phyloP scores from a whole-genome alignment of 768 basidiomycete genomes.

The Mycena belliarum region DNA sequence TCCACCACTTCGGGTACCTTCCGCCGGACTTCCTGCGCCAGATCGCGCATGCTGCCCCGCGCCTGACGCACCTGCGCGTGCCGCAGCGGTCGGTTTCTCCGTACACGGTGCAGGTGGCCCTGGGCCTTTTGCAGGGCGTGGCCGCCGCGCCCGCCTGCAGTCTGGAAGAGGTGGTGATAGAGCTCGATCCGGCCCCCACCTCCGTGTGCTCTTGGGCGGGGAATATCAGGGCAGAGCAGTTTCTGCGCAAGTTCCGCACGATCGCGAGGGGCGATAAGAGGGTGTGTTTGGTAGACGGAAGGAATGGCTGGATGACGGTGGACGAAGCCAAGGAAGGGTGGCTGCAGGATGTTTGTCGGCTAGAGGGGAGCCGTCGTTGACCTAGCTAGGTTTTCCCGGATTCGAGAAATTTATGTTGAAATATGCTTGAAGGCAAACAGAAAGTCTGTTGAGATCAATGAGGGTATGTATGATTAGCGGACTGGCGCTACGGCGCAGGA shows the following conservation, averaged over 20 bases:
- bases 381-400: no score
- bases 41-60: not conserved
- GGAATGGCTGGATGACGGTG: not conserved
- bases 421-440: no score
- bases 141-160: not conserved
- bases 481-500: no score
- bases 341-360: not conserved
- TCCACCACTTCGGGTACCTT: not conserved
- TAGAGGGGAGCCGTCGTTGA: no score
- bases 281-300: not conserved
- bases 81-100: conserved; percentile 6
- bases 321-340: not conserved
- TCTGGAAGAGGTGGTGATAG: conserved; percentile 1
- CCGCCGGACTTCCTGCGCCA: not conserved
- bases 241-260: not conserved
- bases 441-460: no score
- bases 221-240: conserved; percentile 1
- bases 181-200: not conserved
- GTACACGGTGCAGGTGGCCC: conserved; percentile 7
- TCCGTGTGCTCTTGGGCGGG: not conserved
- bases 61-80: conserved; percentile 1
- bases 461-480: no score
- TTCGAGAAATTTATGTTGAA: no score
- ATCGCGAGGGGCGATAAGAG: not conserved
- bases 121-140: conserved; percentile 1